Evolutionary conservation across 768 basidiomycete genomes (phyloP).

Genomic region (Phylloporus sp.): DNA sequence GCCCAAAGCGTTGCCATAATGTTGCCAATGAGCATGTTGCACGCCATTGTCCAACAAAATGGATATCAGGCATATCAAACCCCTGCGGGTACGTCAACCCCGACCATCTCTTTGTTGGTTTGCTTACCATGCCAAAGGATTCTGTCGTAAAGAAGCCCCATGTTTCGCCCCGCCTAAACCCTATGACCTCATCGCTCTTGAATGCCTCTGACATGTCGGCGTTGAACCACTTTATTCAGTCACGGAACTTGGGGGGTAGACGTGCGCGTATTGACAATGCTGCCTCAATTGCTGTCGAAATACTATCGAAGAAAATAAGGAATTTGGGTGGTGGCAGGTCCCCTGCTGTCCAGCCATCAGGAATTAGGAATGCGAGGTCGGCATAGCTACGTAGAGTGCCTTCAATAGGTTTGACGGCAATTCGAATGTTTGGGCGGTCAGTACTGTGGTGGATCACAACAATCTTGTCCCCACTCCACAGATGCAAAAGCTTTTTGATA

Average conservation of each 20-base stretch:
- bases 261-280: not conserved
- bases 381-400: not conserved
- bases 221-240: not conserved
- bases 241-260: not conserved
- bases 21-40: constrained; percentile 20
- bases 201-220: constrained; percentile 11
- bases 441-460: not conserved
- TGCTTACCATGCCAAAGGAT: constrained; percentile 36
- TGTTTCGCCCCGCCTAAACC: constrained; percentile 1
- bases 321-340: not conserved
- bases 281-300: not conserved
- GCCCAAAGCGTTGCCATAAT: not conserved
- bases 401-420: not conserved
- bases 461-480: constrained; percentile 5
- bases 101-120: not conserved
- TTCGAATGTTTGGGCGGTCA: not conserved
- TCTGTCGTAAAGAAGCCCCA: constrained; percentile 22
- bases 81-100: constrained; percentile 23
- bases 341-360: not conserved
- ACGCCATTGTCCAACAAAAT: constrained; percentile 34
- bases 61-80: constrained; percentile 34
- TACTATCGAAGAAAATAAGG: not conserved
- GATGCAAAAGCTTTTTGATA: constrained; percentile 15
- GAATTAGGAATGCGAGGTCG: not conserved
- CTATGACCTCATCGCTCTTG: constrained; percentile 12